These are phyloP conservation scores for Schizophyllum amplum DNA, from an alignment of 1,284 basidiomycete species.

Conservation along the genomic window DNA sequence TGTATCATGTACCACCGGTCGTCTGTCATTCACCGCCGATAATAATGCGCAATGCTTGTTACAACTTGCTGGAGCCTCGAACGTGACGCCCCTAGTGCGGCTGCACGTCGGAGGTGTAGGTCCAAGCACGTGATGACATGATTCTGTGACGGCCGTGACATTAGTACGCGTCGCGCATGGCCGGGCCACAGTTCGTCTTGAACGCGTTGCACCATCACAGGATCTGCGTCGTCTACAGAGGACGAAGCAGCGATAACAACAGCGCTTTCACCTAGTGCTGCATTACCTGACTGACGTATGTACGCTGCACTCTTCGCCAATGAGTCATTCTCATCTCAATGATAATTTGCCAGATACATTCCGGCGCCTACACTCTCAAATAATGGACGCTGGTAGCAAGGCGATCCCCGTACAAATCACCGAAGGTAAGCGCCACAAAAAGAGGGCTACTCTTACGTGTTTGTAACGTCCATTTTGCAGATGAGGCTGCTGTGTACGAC, in stretches of 20 bases:
- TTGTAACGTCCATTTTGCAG: slow-evolving; percentile 14
- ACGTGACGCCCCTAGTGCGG: too few species aligned
- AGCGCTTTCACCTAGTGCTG: too few species aligned
- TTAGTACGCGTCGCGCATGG: background rate
- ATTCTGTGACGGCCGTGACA: background rate
- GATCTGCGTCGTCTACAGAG: too few species aligned
- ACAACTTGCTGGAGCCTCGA: too few species aligned
- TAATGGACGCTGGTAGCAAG: slow-evolving; percentile 19
- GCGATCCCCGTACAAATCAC: slow-evolving; percentile 24
- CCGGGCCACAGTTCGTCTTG: too few species aligned
- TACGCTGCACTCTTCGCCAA: background rate
- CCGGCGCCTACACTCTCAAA: too few species aligned
- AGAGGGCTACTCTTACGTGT: background rate
- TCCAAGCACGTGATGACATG: background rate
- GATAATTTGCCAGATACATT: too few species aligned
- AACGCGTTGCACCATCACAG: too few species aligned
- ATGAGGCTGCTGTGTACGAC: slow-evolving; percentile 72
- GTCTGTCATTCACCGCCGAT: background rate
- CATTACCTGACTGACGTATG: background rate
- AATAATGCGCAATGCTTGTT: background rate
- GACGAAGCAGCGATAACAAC: too few species aligned
- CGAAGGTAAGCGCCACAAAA: background rate
- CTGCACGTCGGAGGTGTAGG: background rate
- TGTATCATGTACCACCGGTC: background rate
- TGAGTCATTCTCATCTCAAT: background rate